Percentiles rank a stretch among this genome's conserved stretches.
phyloP scores from a whole-genome alignment of 208 protist species.

The Leishmania major region DNA sequence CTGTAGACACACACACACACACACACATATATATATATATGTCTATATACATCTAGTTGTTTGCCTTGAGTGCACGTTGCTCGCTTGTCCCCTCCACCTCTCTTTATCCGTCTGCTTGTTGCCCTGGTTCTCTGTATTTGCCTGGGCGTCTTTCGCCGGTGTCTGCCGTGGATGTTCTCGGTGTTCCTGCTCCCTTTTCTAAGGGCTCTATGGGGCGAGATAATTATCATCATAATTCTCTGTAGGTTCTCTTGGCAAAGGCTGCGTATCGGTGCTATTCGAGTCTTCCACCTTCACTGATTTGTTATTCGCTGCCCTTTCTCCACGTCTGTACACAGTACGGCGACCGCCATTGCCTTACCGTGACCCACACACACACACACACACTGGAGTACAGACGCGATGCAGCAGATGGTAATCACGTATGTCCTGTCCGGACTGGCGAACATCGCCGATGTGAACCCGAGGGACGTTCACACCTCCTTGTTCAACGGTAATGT shows the following conservation, averaged over 20 bases:
- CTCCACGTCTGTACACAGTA: neutral
- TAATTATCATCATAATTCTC: neutral
- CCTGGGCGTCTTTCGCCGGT: neutral
- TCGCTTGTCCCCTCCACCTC: neutral
- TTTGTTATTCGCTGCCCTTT: neutral
- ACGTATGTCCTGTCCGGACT: slow-evolving; percentile 71
- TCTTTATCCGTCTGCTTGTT: neutral
- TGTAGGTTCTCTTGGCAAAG: neutral
- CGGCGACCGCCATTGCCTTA: neutral
- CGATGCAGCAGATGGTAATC: slow-evolving; percentile 70
- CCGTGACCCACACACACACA: neutral
- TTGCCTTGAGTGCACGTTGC: neutral
- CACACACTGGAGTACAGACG: slow-evolving; percentile 2
- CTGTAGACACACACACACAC: neutral
- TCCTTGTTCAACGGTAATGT: slow-evolving; percentile 56
- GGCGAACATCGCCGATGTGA: slow-evolving; percentile 76
- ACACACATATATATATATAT: too few species aligned
- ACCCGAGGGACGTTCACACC: slow-evolving; percentile 64
- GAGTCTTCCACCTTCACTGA: neutral
- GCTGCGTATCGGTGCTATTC: neutral
- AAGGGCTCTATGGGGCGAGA: neutral
- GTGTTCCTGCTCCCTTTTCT: neutral
- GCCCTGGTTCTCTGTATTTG: neutral
- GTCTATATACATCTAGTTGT: neutral
- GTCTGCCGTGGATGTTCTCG: neutral